phyloP scores from a whole-genome alignment of 192 early-diverging fungal species.

The Coemansia nantahalensis region DNA sequence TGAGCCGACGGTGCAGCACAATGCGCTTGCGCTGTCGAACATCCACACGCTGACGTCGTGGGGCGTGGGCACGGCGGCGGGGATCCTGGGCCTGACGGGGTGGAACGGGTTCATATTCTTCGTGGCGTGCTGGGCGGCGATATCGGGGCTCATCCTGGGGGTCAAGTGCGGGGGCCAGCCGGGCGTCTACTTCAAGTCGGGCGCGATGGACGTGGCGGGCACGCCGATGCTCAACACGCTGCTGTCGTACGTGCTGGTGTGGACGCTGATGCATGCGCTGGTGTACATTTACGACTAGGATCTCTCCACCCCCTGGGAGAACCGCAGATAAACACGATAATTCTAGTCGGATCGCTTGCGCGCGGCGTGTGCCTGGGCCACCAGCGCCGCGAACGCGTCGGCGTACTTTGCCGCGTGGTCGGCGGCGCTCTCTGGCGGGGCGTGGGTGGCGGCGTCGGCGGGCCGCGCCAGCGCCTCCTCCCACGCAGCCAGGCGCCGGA shows the following conservation, averaged over 20 bases:
- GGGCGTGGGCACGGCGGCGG: conserved; percentile 77
- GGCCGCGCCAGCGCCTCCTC: conserved; percentile 21
- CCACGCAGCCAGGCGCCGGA: conserved; percentile 32
- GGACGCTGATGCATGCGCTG: conserved; percentile 51
- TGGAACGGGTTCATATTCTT: conserved; percentile 86
- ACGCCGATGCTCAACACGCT: conserved; percentile 46
- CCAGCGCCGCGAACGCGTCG: conserved; percentile 27
- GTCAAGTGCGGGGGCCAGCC: conserved; percentile 62
- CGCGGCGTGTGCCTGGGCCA: conserved; percentile 21
- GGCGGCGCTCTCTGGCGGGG: not conserved
- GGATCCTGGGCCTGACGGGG: conserved; percentile 83
- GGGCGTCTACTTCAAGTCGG: conserved; percentile 58
- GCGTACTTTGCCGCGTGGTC: conserved; percentile 42
- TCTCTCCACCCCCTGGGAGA: too few relatives aligned
- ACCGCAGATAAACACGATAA: too few relatives aligned
- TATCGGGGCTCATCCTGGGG: conserved; percentile 58
- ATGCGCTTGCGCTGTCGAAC: conserved; percentile 49
- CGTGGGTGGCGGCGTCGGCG: conserved; percentile 5
- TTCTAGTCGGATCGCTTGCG: conserved; percentile 6
- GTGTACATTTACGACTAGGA: conserved; percentile 51
- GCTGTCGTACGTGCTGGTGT: conserved; percentile 50
- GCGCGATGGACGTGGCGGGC: conserved; percentile 44
- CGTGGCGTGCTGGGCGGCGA: conserved; percentile 59
- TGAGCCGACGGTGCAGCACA: conserved; percentile 52
- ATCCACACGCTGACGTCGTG: conserved; percentile 52